Percentiles rank a stretch among this genome's conserved stretches.
These are phyloP conservation scores for Komagataea norvegica DNA, from an alignment of 1,139 yeast species.

Conservation along the genomic window DNA sequence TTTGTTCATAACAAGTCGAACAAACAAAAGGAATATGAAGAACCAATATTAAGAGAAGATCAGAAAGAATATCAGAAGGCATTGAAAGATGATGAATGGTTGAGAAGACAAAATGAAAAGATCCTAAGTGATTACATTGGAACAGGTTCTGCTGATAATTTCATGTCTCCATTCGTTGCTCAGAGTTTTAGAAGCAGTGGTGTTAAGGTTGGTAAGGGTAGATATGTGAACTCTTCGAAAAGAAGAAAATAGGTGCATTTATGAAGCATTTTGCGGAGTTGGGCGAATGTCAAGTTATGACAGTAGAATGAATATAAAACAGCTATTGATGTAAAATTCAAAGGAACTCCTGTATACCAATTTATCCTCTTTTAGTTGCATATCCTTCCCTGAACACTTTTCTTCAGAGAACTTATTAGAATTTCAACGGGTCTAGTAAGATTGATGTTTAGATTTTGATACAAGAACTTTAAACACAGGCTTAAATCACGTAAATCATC, in stretches of 20 bases:
- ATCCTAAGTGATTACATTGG: conserved; percentile 85
- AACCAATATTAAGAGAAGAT: conserved; percentile 75
- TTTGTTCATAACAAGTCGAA: conserved; percentile 62
- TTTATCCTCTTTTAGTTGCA: too few relatives aligned
- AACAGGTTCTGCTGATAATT: conserved; percentile 89
- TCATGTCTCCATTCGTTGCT: conserved; percentile 83
- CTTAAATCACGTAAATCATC: too few relatives aligned
- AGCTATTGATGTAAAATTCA: too few relatives aligned
- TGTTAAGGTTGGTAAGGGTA: conserved; percentile 78
- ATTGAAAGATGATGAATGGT: conserved; percentile 83
- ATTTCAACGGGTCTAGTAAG: too few relatives aligned
- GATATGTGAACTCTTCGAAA: conserved; percentile 66
- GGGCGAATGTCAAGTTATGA: too few relatives aligned
- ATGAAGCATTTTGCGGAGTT: too few relatives aligned
- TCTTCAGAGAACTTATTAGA: too few relatives aligned
- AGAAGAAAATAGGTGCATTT: conserved; percentile 28
- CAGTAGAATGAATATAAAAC: too few relatives aligned
- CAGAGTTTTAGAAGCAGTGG: conserved; percentile 60
- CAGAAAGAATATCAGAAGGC: conserved; percentile 92
- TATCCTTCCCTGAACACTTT: too few relatives aligned
- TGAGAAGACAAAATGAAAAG: conserved; percentile 80
- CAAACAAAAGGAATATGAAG: conserved; percentile 50
- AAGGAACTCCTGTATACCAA: too few relatives aligned
- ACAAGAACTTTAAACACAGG: too few relatives aligned
- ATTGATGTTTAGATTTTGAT: too few relatives aligned